Evolutionary conservation across 768 basidiomycete genomes (phyloP), one percentile per base, ranked within the genome.

Genomic region (Coprinopsis cinerea): DNA sequence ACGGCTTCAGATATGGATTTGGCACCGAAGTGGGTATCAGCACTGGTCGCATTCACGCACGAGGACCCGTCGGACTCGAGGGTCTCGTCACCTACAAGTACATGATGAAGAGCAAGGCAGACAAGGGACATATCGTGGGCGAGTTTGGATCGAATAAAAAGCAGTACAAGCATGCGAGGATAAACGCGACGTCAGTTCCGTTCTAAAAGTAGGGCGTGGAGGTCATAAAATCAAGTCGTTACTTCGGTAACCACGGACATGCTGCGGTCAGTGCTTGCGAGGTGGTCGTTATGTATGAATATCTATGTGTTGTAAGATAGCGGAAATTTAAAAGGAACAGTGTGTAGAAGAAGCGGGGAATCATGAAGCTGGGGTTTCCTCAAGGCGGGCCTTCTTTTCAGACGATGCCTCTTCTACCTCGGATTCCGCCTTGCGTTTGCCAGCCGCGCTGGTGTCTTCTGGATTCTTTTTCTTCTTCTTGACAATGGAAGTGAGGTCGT

Each of bases 21-120:
- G 96, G 96, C 2, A 94, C 96, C 3, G 96, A 98, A 67, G 95
- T 99, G 0, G 96, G 96, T 7, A 96, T 99, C 60, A 89, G 88
- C 64, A 99, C 96, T 0, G 94, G 95, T 1, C 83, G 89, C 61
- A 95, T 96, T 49, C 96, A 99, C 61, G 94, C 96, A 14, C 76
- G 95, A 35, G 96, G 96, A 2, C 96, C 96, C 0, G 95, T 98
- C 1, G 95, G 95, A 0, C 73, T 97, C 46, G 91, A 97, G 56
- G 92, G 92, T 1, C 72, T 96, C 55, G 88, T 93, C 34, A 96
- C 85, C 51, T 98, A 99, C 75, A 98, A 98, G 70, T 99, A 97
- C 66, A 82, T 92, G 73, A 67, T 98, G 69, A 73, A 78, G 67
- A 93, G 92, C 66, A 81, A 72, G 57, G 83, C 71, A 42, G 73